Percentiles rank a stretch among this genome's conserved stretches.
Evolutionary conservation across 768 basidiomycete genomes (phyloP).

Genomic region (Saitozyma sp.): DNA sequence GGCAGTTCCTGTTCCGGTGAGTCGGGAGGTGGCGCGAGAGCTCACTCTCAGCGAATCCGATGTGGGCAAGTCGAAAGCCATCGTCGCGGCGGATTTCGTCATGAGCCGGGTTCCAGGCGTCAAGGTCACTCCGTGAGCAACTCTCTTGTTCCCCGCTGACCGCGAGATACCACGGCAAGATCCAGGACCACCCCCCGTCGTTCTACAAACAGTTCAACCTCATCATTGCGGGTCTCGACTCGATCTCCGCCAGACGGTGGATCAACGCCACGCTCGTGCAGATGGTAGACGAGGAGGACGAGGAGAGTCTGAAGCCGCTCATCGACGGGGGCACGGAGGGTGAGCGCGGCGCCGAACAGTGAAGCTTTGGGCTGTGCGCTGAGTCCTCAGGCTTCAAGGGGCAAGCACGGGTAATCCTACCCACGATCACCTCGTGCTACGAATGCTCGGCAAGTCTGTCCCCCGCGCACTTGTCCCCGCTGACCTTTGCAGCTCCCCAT

Average conservation of each 20-base stretch:
- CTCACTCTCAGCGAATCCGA: constrained; percentile 57
- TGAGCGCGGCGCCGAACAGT: constrained; percentile 41
- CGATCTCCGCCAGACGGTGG: constrained; percentile 95
- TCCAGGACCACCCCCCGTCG: constrained; percentile 92
- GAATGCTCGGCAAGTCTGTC: constrained; percentile 71
- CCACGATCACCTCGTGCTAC: constrained; percentile 92
- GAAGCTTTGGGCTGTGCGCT: not conserved
- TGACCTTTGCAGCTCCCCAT: constrained; percentile 66
- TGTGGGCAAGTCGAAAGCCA: constrained; percentile 91
- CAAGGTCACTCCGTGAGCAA: constrained; percentile 88
- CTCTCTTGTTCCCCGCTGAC: not conserved
- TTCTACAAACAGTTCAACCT: constrained; percentile 97
- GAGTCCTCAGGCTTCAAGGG: constrained; percentile 82
- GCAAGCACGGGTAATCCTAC: constrained; percentile 94
- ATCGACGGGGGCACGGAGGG: constrained; percentile 99
- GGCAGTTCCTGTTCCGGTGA: constrained; percentile 95
- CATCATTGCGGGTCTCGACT: constrained; percentile 95
- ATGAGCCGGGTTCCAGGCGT: constrained; percentile 95
- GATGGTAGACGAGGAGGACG: constrained; percentile 87
- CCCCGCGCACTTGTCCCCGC: not conserved
- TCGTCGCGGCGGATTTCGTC: constrained; percentile 89
- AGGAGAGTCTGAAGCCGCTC: constrained; percentile 90
- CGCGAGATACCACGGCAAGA: constrained; percentile 89
- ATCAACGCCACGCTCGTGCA: constrained; percentile 97
- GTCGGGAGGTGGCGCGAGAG: constrained; percentile 7